Percentiles rank a stretch among this genome's conserved stretches.
These are phyloP conservation scores for Domatiomyces catenatus DNA, from an alignment of 2,329 filamentous ascomycete species.

Conservation along the genomic window DNA sequence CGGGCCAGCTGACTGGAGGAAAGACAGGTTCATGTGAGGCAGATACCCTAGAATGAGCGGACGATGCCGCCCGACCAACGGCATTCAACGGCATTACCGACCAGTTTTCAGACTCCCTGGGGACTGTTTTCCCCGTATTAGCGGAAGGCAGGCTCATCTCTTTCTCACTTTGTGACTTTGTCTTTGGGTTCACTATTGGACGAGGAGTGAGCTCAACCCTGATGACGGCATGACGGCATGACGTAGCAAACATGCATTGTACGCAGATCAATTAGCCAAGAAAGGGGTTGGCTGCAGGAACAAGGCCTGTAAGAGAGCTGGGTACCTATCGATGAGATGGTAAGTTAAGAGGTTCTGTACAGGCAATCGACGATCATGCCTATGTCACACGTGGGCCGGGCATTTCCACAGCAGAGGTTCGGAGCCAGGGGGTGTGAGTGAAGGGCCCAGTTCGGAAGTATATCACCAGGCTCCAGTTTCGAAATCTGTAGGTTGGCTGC, in stretches of 20 bases:
- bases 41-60: not conserved
- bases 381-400: not conserved
- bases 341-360: not conserved
- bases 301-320: not conserved
- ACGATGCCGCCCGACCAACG: not conserved
- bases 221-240: not conserved
- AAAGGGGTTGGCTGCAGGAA: not conserved
- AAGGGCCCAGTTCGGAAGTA: no score
- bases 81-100: not conserved
- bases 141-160: not conserved
- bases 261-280: not conserved
- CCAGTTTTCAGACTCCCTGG: not conserved
- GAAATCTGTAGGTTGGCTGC: no score
- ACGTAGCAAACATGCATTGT: not conserved
- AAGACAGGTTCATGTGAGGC: not conserved
- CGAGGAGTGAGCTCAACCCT: not conserved
- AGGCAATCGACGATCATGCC: not conserved
- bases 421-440: no score
- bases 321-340: not conserved
- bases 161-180: not conserved
- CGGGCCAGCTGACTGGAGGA: not conserved
- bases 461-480: no score
- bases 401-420: not conserved
- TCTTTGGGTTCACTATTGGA: not conserved
- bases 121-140: not conserved